Conservation (phyloP, 75 land plant genomes). For the Picea glauca region DNA sequence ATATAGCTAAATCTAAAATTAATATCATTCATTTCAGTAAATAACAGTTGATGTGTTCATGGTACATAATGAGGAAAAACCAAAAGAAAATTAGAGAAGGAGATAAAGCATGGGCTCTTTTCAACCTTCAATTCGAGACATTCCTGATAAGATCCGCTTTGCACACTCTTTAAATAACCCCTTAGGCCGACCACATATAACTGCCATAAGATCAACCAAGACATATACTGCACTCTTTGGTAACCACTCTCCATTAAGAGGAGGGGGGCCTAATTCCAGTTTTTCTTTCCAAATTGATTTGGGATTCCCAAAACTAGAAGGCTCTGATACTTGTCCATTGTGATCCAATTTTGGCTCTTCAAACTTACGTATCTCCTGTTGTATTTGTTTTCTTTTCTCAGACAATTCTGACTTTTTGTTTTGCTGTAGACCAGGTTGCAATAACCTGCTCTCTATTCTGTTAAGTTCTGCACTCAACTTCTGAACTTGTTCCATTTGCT, state of each 20-base stretch:
- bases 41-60: not conserved
- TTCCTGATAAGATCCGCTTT: constrained; percentile 67
- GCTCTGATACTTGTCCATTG: constrained; percentile 13
- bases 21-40: not conserved
- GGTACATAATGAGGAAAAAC: not conserved
- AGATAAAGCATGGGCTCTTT: not conserved
- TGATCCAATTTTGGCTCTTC: constrained; percentile 5
- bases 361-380: constrained; percentile 19
- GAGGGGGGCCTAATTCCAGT: constrained; percentile 72
- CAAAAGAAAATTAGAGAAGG: constrained; percentile 3
- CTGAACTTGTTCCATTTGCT: constrained; percentile 20
- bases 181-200: constrained; percentile 80
- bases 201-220: constrained; percentile 83
- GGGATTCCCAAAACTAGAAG: constrained; percentile 32
- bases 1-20: not conserved
- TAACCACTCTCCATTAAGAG: constrained; percentile 95
- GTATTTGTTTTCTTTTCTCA: constrained; percentile 32
- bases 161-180: constrained; percentile 80
- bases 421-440: constrained; percentile 30
- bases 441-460: constrained; percentile 39
- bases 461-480: constrained; percentile 41
- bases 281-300: constrained; percentile 32
- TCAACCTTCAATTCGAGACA: constrained; percentile 59
- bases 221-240: constrained; percentile 84
- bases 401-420: constrained; percentile 33